Evolutionary conservation across 2,329 filamentous ascomycete species (phyloP), one percentile per base, ranked within the genome.

Genomic region (Aspergillus sp.): DNA sequence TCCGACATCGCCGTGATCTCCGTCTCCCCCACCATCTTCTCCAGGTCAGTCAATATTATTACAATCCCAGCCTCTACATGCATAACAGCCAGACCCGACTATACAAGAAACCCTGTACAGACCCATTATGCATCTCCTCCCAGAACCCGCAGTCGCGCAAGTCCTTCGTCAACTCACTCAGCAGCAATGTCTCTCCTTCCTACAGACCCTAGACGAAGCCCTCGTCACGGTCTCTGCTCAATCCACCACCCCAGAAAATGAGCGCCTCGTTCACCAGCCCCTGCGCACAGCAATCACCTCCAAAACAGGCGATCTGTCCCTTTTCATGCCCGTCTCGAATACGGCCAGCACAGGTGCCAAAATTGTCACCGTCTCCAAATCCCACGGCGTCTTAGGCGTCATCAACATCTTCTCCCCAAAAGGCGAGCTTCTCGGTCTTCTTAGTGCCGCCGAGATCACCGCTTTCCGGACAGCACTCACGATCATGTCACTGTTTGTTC

Each of bases 381-480:
- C 57, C 12, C 49, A 66, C 2, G 69, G 71, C 39, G 83, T 88
- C 13, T 85, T 83, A 3, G 89, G 89, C 17, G 85, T 88, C 7
- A 80, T 93, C 50, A 89, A 88, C 26, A 78, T 93, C 48, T 89
- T 90, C 75, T 78, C 79, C 0, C 80, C 83, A 2, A 76, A 81
- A 20, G 90, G 90, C 42, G 74, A 78, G 11, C 82, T 89, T 0
- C 73, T 84, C 5, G 90, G 88, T 4, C 81, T 93, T 55, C 76
- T 95, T 38, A 88, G 91, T 65, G 89, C 90, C 15, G 83, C 84
- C 58, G 86, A 89, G 45, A 76, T 93, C 32, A 95, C 91, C 0
- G 90, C 89, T 3, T 95, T 93, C 73, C 86, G 91, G 59, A 95
- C 91, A 0, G 89, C 90, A 0, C 78, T 93, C 11, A 85, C 85